phyloP scores from a whole-genome alignment of 2,329 filamentous ascomycete genomes.

The Botrytis deweyae region DNA sequence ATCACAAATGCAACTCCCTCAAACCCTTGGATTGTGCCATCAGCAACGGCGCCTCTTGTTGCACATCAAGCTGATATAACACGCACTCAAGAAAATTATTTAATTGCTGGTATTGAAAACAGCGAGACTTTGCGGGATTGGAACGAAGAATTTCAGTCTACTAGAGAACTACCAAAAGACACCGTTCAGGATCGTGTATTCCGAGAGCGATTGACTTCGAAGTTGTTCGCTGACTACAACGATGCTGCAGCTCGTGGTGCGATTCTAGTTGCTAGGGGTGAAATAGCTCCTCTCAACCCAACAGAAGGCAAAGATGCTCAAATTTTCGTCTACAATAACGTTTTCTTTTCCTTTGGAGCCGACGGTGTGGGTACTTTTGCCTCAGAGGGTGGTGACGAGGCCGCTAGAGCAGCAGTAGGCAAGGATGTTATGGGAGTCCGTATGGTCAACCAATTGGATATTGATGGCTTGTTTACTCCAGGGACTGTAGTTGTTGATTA shows the following conservation, averaged over 20 bases:
- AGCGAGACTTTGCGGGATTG: conserved; percentile 93
- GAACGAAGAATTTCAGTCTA: conserved; percentile 99
- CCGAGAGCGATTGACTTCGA: conserved; percentile 87
- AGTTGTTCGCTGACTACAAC: conserved; percentile 96
- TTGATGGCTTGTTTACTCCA: conserved; percentile 89
- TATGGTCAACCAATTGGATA: conserved; percentile 94
- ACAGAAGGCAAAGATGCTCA: conserved; percentile 91
- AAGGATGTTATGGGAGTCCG: conserved; percentile 96
- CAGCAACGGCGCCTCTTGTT: conserved; percentile 61
- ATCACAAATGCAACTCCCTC: conserved; percentile 93
- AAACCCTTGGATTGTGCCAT: conserved; percentile 85
- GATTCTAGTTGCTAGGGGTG: conserved; percentile 86
- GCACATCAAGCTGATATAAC: conserved; percentile 81
- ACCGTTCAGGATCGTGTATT: conserved; percentile 95
- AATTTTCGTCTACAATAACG: conserved; percentile 99
- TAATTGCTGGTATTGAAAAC: conserved; percentile 88
- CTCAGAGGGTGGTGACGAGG: conserved; percentile 93
- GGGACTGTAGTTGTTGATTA: conserved; percentile 97
- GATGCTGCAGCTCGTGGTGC: conserved; percentile 92
- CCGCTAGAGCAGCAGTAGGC: conserved; percentile 89
- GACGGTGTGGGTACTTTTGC: conserved; percentile 97
- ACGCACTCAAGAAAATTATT: conserved; percentile 86
- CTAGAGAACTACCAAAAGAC: conserved; percentile 88
- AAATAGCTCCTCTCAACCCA: conserved; percentile 90
- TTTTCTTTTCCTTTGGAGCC: conserved; percentile 98